Evolutionary conservation across 2,329 filamentous ascomycete species (phyloP), one percentile per base, ranked within the genome.

Genomic region (Aureobasidium lini): DNA sequence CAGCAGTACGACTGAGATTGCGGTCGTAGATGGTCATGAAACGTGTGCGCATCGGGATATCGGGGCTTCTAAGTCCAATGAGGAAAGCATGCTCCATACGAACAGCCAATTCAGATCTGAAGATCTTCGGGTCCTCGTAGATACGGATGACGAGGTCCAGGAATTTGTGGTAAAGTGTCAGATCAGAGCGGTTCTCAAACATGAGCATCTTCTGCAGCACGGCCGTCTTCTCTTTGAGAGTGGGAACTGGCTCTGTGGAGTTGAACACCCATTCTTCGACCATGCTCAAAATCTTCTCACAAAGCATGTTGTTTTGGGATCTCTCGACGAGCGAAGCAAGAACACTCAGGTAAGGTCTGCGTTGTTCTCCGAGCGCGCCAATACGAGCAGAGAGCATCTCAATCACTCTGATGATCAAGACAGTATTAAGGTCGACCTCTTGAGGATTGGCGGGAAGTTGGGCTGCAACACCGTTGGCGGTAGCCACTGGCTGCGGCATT

Each of bases 161-260:
- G 76, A 97, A 99, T 70, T 93, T 93, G 65, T 87, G 91, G 60
- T 99, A 80, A 76, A 99, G 86, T 0, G 87, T 90, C 34, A 86
- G 84, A 69, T 97, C 93, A 31, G 82, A 76, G 40, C 94, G 84
- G 60, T 89, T 85, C 73, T 99, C 94, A 66, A 99, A 99, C 0
- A 92, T 86, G 15, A 97, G 78, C 94, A 99, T 99, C 76, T 99
- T 99, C 68, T 95, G 92, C n/a, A 99, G 77, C 1, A 99, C 94
- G 1, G 95, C 95, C 0, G 93, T 97, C 78, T 99, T 99, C 75
- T 99, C 95, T 73, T 99, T 99, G 1, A 99, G 81, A 0, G 94
- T 99, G 0, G 94, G 94, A 81, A 94, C 96, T 1, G 91, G 94
- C 64, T 96, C 94, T 61, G 90, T 92, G 0, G 90, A 94, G 64